Percentiles rank a stretch among this genome's conserved stretches.
phyloP scores from a whole-genome alignment of 768 basidiomycete genomes.

The Chalciporus pseudorubinellus region DNA sequence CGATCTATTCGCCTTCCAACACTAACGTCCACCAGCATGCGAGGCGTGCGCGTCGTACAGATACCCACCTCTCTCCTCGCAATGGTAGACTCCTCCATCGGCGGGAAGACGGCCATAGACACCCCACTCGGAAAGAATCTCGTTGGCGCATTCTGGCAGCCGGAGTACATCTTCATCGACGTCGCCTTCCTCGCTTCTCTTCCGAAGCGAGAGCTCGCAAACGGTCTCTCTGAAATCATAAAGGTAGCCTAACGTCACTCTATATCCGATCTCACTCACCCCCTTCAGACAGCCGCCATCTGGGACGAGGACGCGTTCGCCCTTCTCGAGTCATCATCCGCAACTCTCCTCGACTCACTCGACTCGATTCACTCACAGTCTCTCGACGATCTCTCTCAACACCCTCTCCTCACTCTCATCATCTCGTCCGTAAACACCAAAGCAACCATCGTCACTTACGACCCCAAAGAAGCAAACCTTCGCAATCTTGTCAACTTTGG shows the following conservation, averaged over 20 bases:
- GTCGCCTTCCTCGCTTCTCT: constrained; percentile 93
- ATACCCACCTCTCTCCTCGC: constrained; percentile 95
- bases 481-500: constrained; percentile 99
- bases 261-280: constrained; percentile 1
- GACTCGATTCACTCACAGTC: constrained; percentile 48
- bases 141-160: constrained; percentile 98
- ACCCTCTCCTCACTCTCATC: constrained; percentile 88
- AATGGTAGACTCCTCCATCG: constrained; percentile 98
- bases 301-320: constrained; percentile 92
- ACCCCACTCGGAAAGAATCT: constrained; percentile 98
- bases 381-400: constrained; percentile 72
- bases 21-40: constrained; percentile 67
- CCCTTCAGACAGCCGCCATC: constrained; percentile 40
- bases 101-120: constrained; percentile 99
- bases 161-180: constrained; percentile 96
- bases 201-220: constrained; percentile 90
- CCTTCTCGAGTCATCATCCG: constrained; percentile 79
- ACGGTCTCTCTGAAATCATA: constrained; percentile 98
- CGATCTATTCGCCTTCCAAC: fast-evolving
- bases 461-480: constrained; percentile 94
- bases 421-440: constrained; percentile 93
- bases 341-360: constrained; percentile 85
- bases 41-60: constrained; percentile 92
- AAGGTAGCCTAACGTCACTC: constrained; percentile 58
- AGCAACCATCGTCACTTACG: constrained; percentile 94